phyloP scores from a whole-genome alignment of 129 eudicot species.

The Escallonia rubra region DNA sequence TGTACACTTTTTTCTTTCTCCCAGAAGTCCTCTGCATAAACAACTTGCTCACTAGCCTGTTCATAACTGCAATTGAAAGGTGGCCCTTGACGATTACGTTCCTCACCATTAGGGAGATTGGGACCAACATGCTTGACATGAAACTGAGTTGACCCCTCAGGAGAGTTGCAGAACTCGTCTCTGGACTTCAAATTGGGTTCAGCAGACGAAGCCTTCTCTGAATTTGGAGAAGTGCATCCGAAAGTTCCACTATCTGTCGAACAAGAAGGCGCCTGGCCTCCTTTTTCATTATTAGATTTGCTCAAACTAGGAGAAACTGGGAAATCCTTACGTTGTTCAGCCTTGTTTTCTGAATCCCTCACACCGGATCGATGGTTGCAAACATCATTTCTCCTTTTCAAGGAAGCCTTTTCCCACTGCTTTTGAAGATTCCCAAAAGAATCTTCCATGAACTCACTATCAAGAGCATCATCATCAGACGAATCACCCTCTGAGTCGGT shows the following conservation, averaged over 20 bases:
- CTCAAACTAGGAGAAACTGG: constrained; percentile 3
- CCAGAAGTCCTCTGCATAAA: constrained; percentile 2
- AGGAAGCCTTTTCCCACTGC: constrained; percentile 85
- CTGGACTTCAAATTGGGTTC: constrained; percentile 2
- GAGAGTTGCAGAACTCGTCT: background rate
- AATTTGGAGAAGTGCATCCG: background rate
- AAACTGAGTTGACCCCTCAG: no score
- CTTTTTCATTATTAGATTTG: constrained; percentile 10
- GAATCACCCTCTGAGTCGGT: constrained; percentile 38
- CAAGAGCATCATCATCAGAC: constrained; percentile 38
- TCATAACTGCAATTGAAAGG: background rate
- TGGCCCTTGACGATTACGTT: background rate
- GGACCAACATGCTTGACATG: constrained; percentile 7
- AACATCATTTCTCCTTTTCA: constrained; percentile 37
- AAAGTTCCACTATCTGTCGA: background rate
- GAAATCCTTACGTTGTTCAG: constrained; percentile 5
- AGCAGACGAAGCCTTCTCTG: background rate
- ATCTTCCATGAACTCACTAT: constrained; percentile 60
- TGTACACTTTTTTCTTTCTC: constrained; percentile 5
- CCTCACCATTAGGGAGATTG: background rate
- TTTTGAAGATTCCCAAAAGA: constrained; percentile 45
- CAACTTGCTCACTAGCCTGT: constrained; percentile 1
- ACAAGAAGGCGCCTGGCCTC: background rate
- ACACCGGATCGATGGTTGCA: constrained; percentile 20
- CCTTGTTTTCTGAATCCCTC: background rate